These are phyloP conservation scores for Penicillium crystallinum DNA, from an alignment of 495 filamentous ascomycete genomes.

Conservation along the genomic window DNA sequence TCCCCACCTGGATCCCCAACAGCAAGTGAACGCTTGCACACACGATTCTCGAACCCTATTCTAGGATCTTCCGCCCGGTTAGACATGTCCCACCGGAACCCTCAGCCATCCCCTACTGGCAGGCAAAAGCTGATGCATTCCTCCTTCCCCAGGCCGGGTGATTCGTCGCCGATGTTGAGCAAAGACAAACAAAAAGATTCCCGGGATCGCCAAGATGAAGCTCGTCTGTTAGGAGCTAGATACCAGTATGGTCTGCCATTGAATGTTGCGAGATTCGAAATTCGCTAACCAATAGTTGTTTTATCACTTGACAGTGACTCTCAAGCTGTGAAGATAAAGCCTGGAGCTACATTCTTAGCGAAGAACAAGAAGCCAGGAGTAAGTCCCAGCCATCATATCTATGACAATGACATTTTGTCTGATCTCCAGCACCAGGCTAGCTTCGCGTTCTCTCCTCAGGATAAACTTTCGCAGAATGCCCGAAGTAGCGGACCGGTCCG, in stretches of 20 bases:
- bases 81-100: constrained; percentile 18
- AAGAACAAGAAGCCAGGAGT: constrained; percentile 19
- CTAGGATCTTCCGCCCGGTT: constrained; percentile 28
- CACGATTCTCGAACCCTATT: constrained; percentile 16
- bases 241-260: constrained; percentile 10
- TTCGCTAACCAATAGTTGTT: not conserved
- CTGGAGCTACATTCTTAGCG: constrained; percentile 7
- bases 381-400: not conserved
- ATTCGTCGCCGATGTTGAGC: constrained; percentile 18
- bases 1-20: constrained; percentile 12
- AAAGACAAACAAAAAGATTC: constrained; percentile 4
- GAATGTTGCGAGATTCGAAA: not conserved
- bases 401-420: not conserved
- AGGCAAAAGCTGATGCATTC: constrained; percentile 8
- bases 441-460: constrained; percentile 21
- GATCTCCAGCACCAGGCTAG: constrained; percentile 5
- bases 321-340: constrained; percentile 13
- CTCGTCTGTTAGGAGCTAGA: constrained; percentile 17
- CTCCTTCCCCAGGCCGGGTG: constrained; percentile 6
- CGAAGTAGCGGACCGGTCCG: constrained; percentile 39
- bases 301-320: constrained; percentile 10
- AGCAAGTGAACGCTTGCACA: constrained; percentile 24
- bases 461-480: constrained; percentile 27
- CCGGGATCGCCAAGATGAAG: constrained; percentile 20
- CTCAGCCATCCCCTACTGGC: not conserved